Evolutionary conservation across 768 basidiomycete genomes (phyloP), one percentile per base, ranked within the genome.

Genomic region (Leccinum rimulosum): DNA sequence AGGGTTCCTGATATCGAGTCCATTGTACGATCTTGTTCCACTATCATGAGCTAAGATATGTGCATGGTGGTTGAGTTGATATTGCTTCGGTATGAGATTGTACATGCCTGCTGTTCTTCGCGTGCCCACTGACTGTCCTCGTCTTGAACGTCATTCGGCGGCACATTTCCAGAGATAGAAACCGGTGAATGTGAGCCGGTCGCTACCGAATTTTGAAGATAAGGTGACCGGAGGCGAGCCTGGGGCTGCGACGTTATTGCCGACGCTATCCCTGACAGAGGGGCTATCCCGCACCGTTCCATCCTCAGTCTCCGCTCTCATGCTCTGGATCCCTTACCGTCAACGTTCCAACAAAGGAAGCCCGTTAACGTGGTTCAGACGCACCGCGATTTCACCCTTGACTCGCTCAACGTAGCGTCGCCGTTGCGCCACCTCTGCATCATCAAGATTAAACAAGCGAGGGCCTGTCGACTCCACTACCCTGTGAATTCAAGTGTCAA

Each of bases 1-100:
- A 99, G 73, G 2, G 95, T 95, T 0, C 94, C 93, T 0, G 88
- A 83, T 69, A 99, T 95, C 0, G 89, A 84, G 56, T 88, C 86
- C 66, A 99, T 88, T 0, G 95, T 89, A 30, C 85, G 81, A 69
- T 99, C 97, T 78, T 99, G 97, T 67, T 91, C 84, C 51, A 81
- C 82, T 27, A 98, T 84, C 75, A 98, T 85, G 70, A 95, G 81
- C 92, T 95, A 70, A 50, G 11, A 45, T 45, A 45, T 12, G 19
- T 28, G 33, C 7, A 71, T 36, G 19, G 45, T 5, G 10, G 27
- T 25, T 3, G 6, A 43, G 40, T 61, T 15, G 19, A n/a, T 25
- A 1, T 14, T 56, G 48, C 38, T 9, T 17, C 22, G 35, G 53
- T 10, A 25, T 30, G 5, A 17, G 35, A 52, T 31, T 22, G 27